These are phyloP conservation scores for Ploettnerulaceae sp. DNA, from an alignment of 2,329 filamentous ascomycete genomes.

Conservation along the genomic window DNA sequence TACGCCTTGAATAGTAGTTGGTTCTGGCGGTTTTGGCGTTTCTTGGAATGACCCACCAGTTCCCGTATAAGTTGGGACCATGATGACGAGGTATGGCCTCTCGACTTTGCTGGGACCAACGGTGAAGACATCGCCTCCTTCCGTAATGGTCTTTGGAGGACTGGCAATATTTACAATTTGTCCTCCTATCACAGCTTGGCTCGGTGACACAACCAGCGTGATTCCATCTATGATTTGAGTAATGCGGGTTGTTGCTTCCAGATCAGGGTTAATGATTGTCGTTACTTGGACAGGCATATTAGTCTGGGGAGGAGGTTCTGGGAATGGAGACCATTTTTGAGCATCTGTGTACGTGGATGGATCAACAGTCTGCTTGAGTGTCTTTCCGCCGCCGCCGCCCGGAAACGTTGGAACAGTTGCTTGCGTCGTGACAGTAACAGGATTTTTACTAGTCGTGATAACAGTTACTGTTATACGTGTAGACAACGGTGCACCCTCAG, in stretches of 20 bases:
- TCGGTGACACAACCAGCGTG: slow-evolving; percentile 22
- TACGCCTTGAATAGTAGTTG: slow-evolving; percentile 23
- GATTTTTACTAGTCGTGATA: slow-evolving; percentile 27
- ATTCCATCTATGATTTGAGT: slow-evolving; percentile 17
- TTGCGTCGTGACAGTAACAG: slow-evolving; percentile 19
- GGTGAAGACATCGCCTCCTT: slow-evolving; percentile 26
- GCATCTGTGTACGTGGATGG: neutral
- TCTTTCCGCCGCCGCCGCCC: slow-evolving; percentile 2
- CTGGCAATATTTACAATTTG: slow-evolving; percentile 20
- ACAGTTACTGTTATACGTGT: slow-evolving; percentile 13
- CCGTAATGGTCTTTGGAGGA: slow-evolving; percentile 19
- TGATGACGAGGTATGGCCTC: slow-evolving; percentile 21
- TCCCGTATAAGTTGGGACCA: slow-evolving; percentile 17
- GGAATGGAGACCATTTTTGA: neutral
- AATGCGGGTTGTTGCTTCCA: slow-evolving; percentile 7
- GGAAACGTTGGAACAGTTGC: slow-evolving; percentile 13
- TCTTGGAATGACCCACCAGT: slow-evolving; percentile 11
- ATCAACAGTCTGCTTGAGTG: slow-evolving; percentile 7
- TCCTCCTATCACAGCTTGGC: slow-evolving; percentile 23
- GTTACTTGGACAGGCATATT: slow-evolving; percentile 7
- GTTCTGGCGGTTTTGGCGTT: slow-evolving; percentile 2
- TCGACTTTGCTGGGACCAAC: slow-evolving; percentile 28
- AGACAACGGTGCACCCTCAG: neutral
- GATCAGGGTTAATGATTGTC: slow-evolving; percentile 3
- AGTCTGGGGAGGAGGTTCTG: neutral